Base-by-base conservation (phyloP, 495 filamentous ascomycete genomes). In the Penicillium pulvis region DNA sequence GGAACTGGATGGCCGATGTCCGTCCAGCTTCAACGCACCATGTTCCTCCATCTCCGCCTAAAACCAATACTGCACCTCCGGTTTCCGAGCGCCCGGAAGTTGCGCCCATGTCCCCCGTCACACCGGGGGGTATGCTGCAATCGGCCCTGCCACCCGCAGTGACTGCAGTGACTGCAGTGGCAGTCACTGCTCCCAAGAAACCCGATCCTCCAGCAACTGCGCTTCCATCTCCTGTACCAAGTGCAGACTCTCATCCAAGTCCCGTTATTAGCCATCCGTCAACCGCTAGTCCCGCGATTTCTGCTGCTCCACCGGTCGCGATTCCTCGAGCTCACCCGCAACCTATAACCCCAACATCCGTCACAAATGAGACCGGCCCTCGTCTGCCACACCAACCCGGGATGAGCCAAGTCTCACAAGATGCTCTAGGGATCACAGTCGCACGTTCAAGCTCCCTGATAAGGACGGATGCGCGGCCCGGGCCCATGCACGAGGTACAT, bases 1-100 rank as follows among this genome's bases (percentile, higher is more conserved):
- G 80, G 62, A 75, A 84, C 66, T 93, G 90, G 90, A 88, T 92
- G 81, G 24, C 49, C 14, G 45, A 30, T 35, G 24, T 42, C 17
- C 47, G 36, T 20, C 31, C 59, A n/a, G 56, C 51, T 23, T 9
- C n/a, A 28, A 10, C 20, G 20, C 20, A 23, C 20, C 35, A 55
- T 23, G 20, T 28, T 4, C 36, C 57, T 45, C 23, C 19, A 23
- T 16, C 17, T 45, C 43, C 24, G 20, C 7, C 16, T 16, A 17
- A 16, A 6, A 14, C 19, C 3, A 47, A 31, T 17, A 26, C 36
- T 33, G 17, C 31, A 1, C 14, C 16, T n/a, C 11, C 36, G 10
- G 26, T 1, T 16, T 9, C 44, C 54, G 31, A 35, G 3, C 45
- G 20, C 4, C 28, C 53, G 17, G 55, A 63, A 39, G 12, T 33